Conservation (phyloP, 768 basidiomycete genomes). For the Pisolithus orientalis region DNA sequence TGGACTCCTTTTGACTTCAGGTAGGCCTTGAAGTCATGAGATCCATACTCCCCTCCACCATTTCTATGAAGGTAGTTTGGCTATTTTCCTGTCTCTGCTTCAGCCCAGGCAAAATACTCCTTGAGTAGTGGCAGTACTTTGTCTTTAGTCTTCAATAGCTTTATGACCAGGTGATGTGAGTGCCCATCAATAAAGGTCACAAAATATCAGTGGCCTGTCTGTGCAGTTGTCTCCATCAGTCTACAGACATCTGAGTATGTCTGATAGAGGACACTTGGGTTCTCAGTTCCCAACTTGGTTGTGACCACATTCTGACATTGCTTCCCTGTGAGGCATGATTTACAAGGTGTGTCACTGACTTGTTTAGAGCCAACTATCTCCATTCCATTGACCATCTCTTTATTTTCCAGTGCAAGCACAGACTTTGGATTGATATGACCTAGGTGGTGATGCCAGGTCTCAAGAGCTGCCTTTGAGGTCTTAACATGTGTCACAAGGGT, state of each 20-base stretch:
- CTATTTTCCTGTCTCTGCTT: constrained; percentile 8
- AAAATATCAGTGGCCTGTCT: constrained; percentile 10
- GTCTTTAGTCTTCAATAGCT: constrained; percentile 2
- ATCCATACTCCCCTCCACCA: constrained; percentile 20
- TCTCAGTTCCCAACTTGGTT: constrained; percentile 2
- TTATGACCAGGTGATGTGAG: constrained; percentile 10
- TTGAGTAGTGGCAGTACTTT: constrained; percentile 8
- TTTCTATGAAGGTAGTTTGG: constrained; percentile 17
- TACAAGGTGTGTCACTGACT: constrained; percentile 4
- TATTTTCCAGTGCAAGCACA: not conserved
- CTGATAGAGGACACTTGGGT: not conserved
- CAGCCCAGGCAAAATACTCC: constrained; percentile 5
- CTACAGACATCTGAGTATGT: constrained; percentile 18
- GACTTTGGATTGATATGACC: not conserved
- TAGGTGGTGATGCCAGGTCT: constrained; percentile 1
- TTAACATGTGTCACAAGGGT: not conserved
- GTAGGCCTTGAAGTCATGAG: constrained; percentile 2
- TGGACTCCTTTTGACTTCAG: not conserved
- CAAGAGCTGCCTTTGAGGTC: not conserved
- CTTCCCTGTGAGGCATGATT: constrained; percentile 19
- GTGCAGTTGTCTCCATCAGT: constrained; percentile 5
- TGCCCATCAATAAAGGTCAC: constrained; percentile 16
- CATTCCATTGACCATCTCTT: constrained; percentile 5
- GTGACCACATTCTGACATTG: constrained; percentile 10
- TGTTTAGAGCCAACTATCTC: not conserved